Evolutionary conservation across 75 land plant species (phyloP), one percentile per base, ranked within the genome.

Genomic region (Ceratopteris richardii): DNA sequence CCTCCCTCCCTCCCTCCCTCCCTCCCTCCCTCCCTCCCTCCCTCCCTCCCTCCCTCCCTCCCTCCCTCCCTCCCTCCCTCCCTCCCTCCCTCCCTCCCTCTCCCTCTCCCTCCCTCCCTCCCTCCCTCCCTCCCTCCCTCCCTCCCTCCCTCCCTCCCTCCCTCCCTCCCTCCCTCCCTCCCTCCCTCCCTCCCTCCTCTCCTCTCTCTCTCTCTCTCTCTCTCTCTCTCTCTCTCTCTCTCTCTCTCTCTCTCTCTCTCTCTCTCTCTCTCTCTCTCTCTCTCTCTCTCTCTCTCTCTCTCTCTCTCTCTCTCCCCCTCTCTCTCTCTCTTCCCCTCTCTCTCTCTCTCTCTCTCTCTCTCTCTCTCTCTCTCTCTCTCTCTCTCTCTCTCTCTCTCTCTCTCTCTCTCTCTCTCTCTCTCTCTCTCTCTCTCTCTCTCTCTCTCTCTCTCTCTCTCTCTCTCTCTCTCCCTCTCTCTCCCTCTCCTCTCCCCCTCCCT

Each of bases 131-230:
- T 21, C 31, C 23, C 27, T n/a, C 2, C 57, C 11, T 58, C 60
- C 0, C 50, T 33, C 6, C 30, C 41, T 1, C 33, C 14, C 58
- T 33, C 37, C 9, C 37, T 33, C 37, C 9, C 37, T 33, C 37
- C 9, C 37, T 33, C 37, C 12, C 51, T 50, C 51, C 12, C 25
- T 24, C 51, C 12, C 51, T 50, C 51, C 12, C 25, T 50, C 51
- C 12, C 51, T 50, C 51, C 12, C 51, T 50, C 51, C 12, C 51
- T 50, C 51, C 11, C 25, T 50, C 25, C 11, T 11, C 11, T 11
- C 11, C 25, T 24, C 25, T 50, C 51, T 50, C 51, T 50, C 51
- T 50, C 51, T 33, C 37, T 33, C 37, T 33, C 37, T 33, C 37
- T 33, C 37, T 33, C 37, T 33, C 37, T 33, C 37, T 24, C 51